Base-by-base conservation (phyloP, 2,329 filamentous ascomycete genomes). In the Neocucurbitaria cava region DNA sequence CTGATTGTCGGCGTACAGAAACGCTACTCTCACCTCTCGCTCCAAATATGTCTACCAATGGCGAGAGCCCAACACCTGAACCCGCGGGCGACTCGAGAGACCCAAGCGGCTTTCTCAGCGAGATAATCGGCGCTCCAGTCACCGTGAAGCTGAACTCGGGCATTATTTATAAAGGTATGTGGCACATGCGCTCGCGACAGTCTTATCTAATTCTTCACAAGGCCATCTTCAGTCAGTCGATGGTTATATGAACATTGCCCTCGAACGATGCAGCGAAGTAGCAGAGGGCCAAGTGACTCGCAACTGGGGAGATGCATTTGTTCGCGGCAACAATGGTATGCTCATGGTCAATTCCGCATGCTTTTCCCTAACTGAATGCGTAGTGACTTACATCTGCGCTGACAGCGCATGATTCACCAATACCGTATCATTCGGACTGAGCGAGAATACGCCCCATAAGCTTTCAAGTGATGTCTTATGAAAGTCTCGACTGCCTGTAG, bases 101-200 rank as follows among this genome's bases (percentile, higher is more conserved):
- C 76, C 95, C 95, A 3, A 96, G 93, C 11, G 88, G 90, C 64
- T 99, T 99, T 77, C 83, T 99, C 55, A 88, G 90, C 77, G 92
- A 96, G 74, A 96, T 99, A 74, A 96, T 96, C 71, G 93, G 94
- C 57, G 91, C 92, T 61, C 87, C 92, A 33, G 95, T 99, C 64
- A 96, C 92, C 1, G 94, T 99, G 64, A 98, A 98, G 81, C 85
- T 99, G 66, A 99, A 99, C 80, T 97, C 93, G n/a, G 95, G 95
- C 49, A 92, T 97, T 56, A 88, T 98, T 59, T 99, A 97, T 84
- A 97, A 95, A 85, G 95, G 94, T 94, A 70, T 11, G 54, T 58
- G 31, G 15, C 46, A 54, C 47, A 43, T 58, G 36, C 39, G n/a
- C 30, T 26, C 10, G 45, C 31, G 28, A 38, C 20, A 21, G 26